Conservation (phyloP, 768 basidiomycete genomes). For the Lyophyllum shimeji region DNA sequence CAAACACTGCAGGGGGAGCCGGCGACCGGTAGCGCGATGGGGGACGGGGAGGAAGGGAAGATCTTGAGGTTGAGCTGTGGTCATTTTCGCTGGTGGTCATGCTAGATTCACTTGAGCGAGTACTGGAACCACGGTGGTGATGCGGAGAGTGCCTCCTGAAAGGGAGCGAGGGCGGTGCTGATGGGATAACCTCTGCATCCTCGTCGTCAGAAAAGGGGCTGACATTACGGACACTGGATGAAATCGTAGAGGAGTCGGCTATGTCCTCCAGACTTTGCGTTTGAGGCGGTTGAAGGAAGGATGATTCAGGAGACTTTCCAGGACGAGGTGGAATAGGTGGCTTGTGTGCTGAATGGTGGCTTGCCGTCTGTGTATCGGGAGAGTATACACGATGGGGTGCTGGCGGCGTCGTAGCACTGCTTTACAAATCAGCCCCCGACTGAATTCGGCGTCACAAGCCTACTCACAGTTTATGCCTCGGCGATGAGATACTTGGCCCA, state of each 20-base stretch:
- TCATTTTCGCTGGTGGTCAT: constrained; percentile 39
- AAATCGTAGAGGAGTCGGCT: constrained; percentile 6
- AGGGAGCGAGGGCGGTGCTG: constrained; percentile 18
- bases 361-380: constrained; percentile 10
- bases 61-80: constrained; percentile 17
- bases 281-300: constrained; percentile 16
- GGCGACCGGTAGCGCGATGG: constrained; percentile 33
- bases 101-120: constrained; percentile 35
- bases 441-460: background rate
- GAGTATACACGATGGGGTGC: constrained; percentile 7
- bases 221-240: constrained; percentile 16
- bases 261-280: constrained; percentile 18
- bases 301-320: constrained; percentile 13
- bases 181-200: constrained; percentile 10
- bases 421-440: background rate
- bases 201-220: constrained; percentile 26
- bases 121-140: constrained; percentile 6
- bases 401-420: background rate
- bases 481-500: constrained; percentile 36
- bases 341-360: constrained; percentile 20
- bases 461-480: constrained; percentile 24
- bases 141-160: constrained; percentile 14
- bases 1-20: constrained; percentile 11
- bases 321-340: constrained; percentile 26
- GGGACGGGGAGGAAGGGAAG: constrained; percentile 29